Percentiles rank a stretch among this genome's conserved stretches.
These are phyloP conservation scores for Xylaria sp. DNA, from an alignment of 2,329 filamentous ascomycete species.

Conservation along the genomic window DNA sequence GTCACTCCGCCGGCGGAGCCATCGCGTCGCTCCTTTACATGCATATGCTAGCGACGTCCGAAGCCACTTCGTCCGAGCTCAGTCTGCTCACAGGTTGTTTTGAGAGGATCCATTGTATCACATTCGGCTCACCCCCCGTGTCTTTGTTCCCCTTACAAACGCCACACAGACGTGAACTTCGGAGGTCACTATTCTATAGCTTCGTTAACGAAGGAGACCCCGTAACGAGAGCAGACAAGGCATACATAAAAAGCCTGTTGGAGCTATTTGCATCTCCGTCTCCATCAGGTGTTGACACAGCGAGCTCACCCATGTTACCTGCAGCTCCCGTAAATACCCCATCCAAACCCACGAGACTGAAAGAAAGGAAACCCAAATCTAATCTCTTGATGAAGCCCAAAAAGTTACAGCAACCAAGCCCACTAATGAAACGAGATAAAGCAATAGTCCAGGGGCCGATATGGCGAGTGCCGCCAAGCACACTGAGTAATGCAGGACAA, in stretches of 20 bases:
- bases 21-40: constrained; percentile 79
- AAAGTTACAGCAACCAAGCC: constrained; percentile 25
- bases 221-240: constrained; percentile 75
- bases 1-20: constrained; percentile 85
- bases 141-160: constrained; percentile 71
- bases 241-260: constrained; percentile 74
- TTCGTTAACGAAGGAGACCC: constrained; percentile 90
- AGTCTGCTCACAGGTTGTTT: constrained; percentile 72
- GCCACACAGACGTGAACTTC: constrained; percentile 53
- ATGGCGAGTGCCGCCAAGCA: constrained; percentile 71
- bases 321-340: constrained; percentile 17
- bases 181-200: constrained; percentile 75
- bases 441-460: constrained; percentile 44
- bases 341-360: constrained; percentile 30
- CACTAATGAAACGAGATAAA: constrained; percentile 22
- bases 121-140: constrained; percentile 83
- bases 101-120: constrained; percentile 81
- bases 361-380: constrained; percentile 38
- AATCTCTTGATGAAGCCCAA: constrained; percentile 35
- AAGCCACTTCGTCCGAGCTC: constrained; percentile 67
- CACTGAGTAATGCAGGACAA: constrained; percentile 72
- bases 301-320: constrained; percentile 13
- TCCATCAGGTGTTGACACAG: constrained; percentile 36
- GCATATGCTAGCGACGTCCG: constrained; percentile 73
- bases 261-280: constrained; percentile 70